phyloP scores from a whole-genome alignment of 1,139 yeast genomes.

The Lizanozyma gosingica region DNA sequence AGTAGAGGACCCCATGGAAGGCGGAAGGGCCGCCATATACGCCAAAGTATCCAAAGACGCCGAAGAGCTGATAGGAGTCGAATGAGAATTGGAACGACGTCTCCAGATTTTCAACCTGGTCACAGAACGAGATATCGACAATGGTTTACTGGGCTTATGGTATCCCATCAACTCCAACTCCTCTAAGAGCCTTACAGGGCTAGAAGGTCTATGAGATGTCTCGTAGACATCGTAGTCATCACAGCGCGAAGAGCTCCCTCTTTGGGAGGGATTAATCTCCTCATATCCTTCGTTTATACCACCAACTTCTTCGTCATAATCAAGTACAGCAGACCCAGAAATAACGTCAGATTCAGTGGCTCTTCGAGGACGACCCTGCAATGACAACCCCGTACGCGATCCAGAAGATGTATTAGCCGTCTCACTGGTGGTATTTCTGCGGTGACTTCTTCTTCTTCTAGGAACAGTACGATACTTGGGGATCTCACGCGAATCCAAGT shows the following conservation, averaged over 20 bases:
- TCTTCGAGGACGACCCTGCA: conserved; percentile 1
- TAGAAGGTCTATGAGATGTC: too few relatives aligned
- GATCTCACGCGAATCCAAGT: conserved; percentile 46
- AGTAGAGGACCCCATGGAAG: background rate
- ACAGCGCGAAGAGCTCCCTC: too few relatives aligned
- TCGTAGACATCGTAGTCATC: too few relatives aligned
- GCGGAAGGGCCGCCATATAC: too few relatives aligned
- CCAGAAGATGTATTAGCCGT: conserved; percentile 11
- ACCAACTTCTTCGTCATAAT: too few relatives aligned
- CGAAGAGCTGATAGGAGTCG: background rate
- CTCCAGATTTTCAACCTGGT: background rate
- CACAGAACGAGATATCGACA: background rate
- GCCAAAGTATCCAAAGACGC: background rate
- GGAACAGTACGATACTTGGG: conserved; percentile 73
- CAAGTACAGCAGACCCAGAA: background rate
- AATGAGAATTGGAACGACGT: background rate
- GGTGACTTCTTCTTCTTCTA: conserved; percentile 40
- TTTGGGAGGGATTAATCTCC: too few relatives aligned
- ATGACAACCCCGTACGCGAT: background rate
- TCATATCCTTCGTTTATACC: too few relatives aligned
- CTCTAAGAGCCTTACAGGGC: too few relatives aligned
- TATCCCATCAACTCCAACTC: background rate
- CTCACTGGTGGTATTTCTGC: conserved; percentile 15
- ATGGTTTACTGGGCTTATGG: background rate
- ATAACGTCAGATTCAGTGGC: background rate